These are phyloP conservation scores for Talinum fruticosum DNA, from an alignment of 148 eudicot species.

Conservation along the genomic window DNA sequence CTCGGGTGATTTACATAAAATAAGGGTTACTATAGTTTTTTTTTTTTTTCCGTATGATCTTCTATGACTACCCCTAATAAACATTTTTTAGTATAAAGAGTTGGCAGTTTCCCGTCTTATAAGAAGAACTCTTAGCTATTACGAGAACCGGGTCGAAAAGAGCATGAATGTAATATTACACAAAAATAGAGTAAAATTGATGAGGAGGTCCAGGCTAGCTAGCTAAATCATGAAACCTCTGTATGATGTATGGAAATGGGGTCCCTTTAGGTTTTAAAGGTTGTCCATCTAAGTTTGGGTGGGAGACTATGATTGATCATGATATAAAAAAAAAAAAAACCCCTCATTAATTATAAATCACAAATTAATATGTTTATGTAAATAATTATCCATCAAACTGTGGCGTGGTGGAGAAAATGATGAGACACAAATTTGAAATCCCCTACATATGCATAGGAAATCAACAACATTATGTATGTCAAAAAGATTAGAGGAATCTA, in stretches of 20 bases:
- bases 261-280: neutral
- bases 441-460: neutral
- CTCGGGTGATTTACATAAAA: no score
- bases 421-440: conserved; percentile 4
- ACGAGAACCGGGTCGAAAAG: no score
- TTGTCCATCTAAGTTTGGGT: neutral
- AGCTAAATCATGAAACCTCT: neutral
- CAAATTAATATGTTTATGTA: no score
- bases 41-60: no score
- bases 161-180: neutral
- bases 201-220: neutral
- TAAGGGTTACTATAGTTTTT: no score
- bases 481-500: neutral
- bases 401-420: conserved; percentile 6
- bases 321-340: neutral
- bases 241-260: neutral
- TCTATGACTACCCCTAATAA: no score
- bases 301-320: conserved; percentile 4
- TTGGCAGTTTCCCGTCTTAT: no score
- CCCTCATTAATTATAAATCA: no score
- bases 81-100: no score
- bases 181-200: neutral
- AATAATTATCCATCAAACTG: neutral
- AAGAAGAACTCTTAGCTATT: no score
- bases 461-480: neutral